Percentiles rank a stretch among this genome's conserved stretches.
Evolutionary conservation across 148 eudicot genomes (phyloP).

Genomic region (Dianthus caryophyllus): DNA sequence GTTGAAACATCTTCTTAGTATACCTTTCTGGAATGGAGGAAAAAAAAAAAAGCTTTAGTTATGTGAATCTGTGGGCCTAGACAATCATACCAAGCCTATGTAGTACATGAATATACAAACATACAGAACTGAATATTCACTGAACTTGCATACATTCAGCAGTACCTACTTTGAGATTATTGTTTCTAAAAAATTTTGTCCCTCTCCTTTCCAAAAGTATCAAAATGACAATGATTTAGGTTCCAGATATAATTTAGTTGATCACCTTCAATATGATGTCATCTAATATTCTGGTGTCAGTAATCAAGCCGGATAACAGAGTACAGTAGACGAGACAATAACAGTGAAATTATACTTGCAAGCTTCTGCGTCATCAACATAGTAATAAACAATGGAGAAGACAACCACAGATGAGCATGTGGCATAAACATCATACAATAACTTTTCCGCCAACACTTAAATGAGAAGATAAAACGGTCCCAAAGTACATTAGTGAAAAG

Average conservation of each 20-base stretch:
- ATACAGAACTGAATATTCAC: background rate
- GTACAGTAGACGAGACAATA: too few species aligned
- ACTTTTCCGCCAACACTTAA: too few species aligned
- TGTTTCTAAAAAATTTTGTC: background rate
- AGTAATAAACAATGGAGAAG: too few species aligned
- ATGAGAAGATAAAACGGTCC: too few species aligned
- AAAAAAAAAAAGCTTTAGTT: background rate
- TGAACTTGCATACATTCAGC: background rate
- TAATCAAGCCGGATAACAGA: too few species aligned
- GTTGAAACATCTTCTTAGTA: slow-evolving; percentile 78
- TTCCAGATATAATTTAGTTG: background rate
- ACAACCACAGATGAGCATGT: too few species aligned
- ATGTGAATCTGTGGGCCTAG: background rate
- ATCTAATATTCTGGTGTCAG: too few species aligned
- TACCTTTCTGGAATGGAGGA: slow-evolving; percentile 50
- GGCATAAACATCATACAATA: too few species aligned
- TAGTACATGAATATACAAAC: background rate
- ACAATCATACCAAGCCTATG: background rate
- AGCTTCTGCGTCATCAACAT: too few species aligned
- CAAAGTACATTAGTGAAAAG: too few species aligned
- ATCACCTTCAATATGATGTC: background rate
- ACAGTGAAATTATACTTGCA: too few species aligned
- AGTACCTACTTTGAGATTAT: background rate
- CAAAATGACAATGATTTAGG: background rate
- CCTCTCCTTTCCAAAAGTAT: background rate